Base-by-base conservation (phyloP, 331 rosid genomes). In the Pyracantha coccinea region DNA sequence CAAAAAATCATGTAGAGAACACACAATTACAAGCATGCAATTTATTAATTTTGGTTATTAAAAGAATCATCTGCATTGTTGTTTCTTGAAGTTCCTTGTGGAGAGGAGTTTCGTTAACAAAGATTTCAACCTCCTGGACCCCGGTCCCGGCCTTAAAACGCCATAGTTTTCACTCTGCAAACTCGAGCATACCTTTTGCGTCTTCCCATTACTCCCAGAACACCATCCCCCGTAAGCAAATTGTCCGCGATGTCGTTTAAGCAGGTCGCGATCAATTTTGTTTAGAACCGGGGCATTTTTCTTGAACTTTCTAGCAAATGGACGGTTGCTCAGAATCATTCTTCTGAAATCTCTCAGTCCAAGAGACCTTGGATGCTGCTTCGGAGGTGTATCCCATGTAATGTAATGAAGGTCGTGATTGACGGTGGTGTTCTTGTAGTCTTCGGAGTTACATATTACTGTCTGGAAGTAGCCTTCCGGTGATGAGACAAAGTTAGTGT, bases 381-480 rank as follows among this genome's bases (percentile, higher is more conserved):
- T 89, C 27, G 98, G 98, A 55, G 98, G 97, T 2, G 79, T 91
- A 54, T 93, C 98, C 98, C 98, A 93, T 12, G 92, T 67, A 61
- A 93, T 91, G 85, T 86, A 93, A 83, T 86, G 98, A 71, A 93
- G 96, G 66, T 93, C 98, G 74, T 89, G 93, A 83, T 89, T 91
- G 23, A 83, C 90, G 1, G 96, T 85, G 72, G 91, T 88, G 93
- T 91, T 91, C 74, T 75, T 88, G 86, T 86, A 86, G 29, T 79
- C 81, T 19, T 78, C 65, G 63, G 90, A 89, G 86, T 93, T 93
- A 90, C 98, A 93, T 47, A 87, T 80, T 2, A 89, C 76, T 7
- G 98, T 91, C 76, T 93, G 97, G 86, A 93, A 93, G 74, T 91
- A 93, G 29, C 96, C 97, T 77, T 93, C 97, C 2, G 98, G 96